phyloP scores from a whole-genome alignment of 176 grass and related monocot species.

The Neostapfia colusana region DNA sequence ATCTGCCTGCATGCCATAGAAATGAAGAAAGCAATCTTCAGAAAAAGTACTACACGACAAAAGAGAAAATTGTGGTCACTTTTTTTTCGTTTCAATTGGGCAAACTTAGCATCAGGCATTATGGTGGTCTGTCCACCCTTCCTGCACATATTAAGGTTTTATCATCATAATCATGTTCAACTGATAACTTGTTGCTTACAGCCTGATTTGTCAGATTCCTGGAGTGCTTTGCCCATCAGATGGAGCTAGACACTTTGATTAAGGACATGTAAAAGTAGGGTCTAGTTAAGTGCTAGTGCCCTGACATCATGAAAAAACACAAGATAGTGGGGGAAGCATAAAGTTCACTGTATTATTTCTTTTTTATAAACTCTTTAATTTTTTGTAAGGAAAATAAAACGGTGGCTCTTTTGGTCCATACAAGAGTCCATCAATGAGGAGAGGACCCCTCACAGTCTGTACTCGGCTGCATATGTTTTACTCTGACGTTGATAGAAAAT shows the following conservation, averaged over 20 bases:
- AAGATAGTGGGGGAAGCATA: constrained; percentile 5
- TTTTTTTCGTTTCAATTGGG: not conserved
- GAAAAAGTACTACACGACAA: not conserved
- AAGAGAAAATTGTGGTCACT: not conserved
- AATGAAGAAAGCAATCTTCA: not conserved
- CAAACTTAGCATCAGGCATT: not conserved
- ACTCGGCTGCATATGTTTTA: not conserved
- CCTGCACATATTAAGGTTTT: not conserved
- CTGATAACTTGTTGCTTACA: constrained; percentile 8
- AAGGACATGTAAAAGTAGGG: constrained; percentile 25
- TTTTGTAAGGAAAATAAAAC: not conserved
- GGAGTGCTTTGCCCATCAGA: constrained; percentile 2
- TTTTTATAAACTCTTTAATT: not conserved
- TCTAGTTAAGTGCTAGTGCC: constrained; percentile 23
- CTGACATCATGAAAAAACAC: constrained; percentile 5
- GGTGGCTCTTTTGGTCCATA: not conserved
- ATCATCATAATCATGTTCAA: constrained; percentile 15
- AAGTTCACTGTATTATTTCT: not conserved
- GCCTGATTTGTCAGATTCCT: not conserved
- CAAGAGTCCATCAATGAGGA: too few relatives aligned
- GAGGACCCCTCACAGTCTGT: not conserved
- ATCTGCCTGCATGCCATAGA: constrained; percentile 46
- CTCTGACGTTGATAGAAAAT: not conserved
- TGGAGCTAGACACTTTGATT: constrained; percentile 18
- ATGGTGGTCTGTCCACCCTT: constrained; percentile 13